Conservation (phyloP, 2,329 filamentous ascomycete genomes). For the Blastomyces gilchristii region DNA sequence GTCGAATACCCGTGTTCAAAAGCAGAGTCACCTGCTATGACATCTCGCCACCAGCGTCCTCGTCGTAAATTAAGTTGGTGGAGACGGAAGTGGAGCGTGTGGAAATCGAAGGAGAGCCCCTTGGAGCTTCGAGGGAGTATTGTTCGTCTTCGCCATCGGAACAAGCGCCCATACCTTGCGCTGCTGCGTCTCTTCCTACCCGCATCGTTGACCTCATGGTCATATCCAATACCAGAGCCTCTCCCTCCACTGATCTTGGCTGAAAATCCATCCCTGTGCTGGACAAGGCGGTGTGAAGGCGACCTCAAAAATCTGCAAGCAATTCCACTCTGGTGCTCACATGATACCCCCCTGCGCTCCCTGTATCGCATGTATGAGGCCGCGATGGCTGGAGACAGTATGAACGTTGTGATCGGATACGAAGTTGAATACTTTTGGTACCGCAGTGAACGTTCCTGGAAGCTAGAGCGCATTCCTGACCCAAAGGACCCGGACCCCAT, state of each 20-base stretch:
- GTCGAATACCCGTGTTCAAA: too few species aligned
- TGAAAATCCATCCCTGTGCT: background rate
- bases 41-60: background rate
- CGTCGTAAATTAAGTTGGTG: slow-evolving; percentile 3
- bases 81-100: background rate
- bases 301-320: slow-evolving; percentile 1
- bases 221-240: background rate
- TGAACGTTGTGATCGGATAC: slow-evolving; percentile 11
- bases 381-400: slow-evolving; percentile 11
- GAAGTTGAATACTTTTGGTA: slow-evolving; percentile 22
- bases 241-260: background rate
- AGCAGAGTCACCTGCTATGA: background rate
- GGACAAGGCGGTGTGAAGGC: background rate
- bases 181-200: background rate
- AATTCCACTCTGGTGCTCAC: slow-evolving; percentile 1
- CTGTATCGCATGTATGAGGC: slow-evolving; percentile 22
- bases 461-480: slow-evolving; percentile 19
- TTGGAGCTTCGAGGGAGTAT: background rate
- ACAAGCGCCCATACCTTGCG: slow-evolving; percentile 2
- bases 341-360: slow-evolving; percentile 9
- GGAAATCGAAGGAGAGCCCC: background rate
- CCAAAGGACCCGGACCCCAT: slow-evolving; percentile 21
- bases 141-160: background rate
- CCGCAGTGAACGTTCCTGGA: slow-evolving; percentile 17
- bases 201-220: background rate